These are phyloP conservation scores for Colletotrichum euphorbiae DNA, from an alignment of 2,329 filamentous ascomycete genomes.

Conservation along the genomic window DNA sequence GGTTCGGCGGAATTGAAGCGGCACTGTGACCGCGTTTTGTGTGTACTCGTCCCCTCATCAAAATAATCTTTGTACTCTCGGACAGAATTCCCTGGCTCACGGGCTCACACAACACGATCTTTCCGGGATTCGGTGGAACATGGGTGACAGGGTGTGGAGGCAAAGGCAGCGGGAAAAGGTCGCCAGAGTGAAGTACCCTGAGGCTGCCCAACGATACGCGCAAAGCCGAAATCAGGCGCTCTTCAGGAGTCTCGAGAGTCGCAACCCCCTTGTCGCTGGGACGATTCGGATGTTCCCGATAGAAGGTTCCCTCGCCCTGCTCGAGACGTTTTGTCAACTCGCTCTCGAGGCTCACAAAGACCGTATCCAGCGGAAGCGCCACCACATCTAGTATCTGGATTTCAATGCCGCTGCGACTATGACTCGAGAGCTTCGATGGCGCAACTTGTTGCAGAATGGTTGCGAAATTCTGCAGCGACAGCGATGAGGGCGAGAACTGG, in stretches of 20 bases:
- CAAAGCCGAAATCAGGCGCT: slow-evolving; percentile 69
- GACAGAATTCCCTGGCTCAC: slow-evolving; percentile 87
- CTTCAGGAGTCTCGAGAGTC: slow-evolving; percentile 16
- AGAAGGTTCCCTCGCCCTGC: slow-evolving; percentile 85
- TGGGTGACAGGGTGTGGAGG: slow-evolving; percentile 89
- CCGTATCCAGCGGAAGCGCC: slow-evolving; percentile 82
- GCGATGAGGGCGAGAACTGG: slow-evolving; percentile 79
- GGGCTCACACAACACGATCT: slow-evolving; percentile 92
- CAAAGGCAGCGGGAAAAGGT: slow-evolving; percentile 81
- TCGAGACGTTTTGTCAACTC: slow-evolving; percentile 84
- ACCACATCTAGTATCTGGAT: slow-evolving; percentile 85
- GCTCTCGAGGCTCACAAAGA: slow-evolving; percentile 88
- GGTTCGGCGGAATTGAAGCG: slow-evolving; percentile 59
- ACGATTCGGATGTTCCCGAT: slow-evolving; percentile 67
- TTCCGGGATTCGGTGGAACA: slow-evolving; percentile 83
- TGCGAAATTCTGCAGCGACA: slow-evolving; percentile 83
- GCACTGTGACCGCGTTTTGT: slow-evolving; percentile 63
- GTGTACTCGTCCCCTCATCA: slow-evolving; percentile 73
- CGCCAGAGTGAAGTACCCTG: slow-evolving; percentile 84
- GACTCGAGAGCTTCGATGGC: slow-evolving; percentile 78
- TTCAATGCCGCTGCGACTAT: slow-evolving; percentile 83
- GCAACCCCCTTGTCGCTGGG: slow-evolving; percentile 50
- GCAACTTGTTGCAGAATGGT: slow-evolving; percentile 78
- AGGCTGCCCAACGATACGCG: slow-evolving; percentile 79
- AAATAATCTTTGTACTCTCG: slow-evolving; percentile 83